Percentiles rank a stretch among this genome's conserved stretches.
Conservation (phyloP, 2,329 filamentous ascomycete genomes). For the Didymella exigua region DNA sequence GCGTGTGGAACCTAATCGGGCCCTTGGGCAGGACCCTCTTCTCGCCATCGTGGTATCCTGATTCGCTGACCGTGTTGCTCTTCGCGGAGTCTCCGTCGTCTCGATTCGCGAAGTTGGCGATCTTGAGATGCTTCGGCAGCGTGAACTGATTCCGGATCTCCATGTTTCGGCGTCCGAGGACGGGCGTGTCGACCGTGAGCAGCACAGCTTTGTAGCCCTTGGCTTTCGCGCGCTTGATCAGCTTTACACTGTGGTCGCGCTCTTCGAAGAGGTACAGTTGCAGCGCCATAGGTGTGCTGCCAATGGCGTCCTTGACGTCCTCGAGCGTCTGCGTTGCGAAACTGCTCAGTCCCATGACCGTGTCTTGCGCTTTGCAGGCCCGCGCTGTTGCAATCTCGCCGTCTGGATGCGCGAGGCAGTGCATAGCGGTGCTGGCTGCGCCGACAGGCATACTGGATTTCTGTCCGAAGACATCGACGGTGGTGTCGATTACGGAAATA, state of each 20-base stretch:
- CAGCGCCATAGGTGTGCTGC: slow-evolving; percentile 39
- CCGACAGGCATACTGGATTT: slow-evolving; percentile 48
- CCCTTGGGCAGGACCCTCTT: slow-evolving; percentile 20
- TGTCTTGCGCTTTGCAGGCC: slow-evolving; percentile 46
- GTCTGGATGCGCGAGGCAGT: slow-evolving; percentile 51
- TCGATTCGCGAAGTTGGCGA: slow-evolving; percentile 27
- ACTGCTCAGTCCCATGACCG: slow-evolving; percentile 48
- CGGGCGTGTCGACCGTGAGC: slow-evolving; percentile 34
- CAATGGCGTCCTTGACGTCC: slow-evolving; percentile 55
- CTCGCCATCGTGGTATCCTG: slow-evolving; percentile 7
- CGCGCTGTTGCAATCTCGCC: slow-evolving; percentile 52
- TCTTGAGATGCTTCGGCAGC: slow-evolving; percentile 28
- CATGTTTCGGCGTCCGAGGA: slow-evolving; percentile 28
- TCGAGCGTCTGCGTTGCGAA: slow-evolving; percentile 51
- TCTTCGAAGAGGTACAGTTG: slow-evolving; percentile 53
- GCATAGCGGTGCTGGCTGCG: slow-evolving; percentile 51
- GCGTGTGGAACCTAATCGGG: slow-evolving; percentile 26
- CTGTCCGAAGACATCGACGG: slow-evolving; percentile 27
- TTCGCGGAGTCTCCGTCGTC: slow-evolving; percentile 4
- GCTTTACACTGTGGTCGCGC: slow-evolving; percentile 21
- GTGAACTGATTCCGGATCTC: slow-evolving; percentile 39
- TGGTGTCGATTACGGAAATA: slow-evolving; percentile 47
- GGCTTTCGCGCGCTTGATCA: slow-evolving; percentile 34
- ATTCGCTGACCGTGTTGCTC: slow-evolving; percentile 1
- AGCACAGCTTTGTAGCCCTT: slow-evolving; percentile 35